phyloP scores from a whole-genome alignment of 2,329 filamentous ascomycete genomes.

The Xylariaceae sp. region DNA sequence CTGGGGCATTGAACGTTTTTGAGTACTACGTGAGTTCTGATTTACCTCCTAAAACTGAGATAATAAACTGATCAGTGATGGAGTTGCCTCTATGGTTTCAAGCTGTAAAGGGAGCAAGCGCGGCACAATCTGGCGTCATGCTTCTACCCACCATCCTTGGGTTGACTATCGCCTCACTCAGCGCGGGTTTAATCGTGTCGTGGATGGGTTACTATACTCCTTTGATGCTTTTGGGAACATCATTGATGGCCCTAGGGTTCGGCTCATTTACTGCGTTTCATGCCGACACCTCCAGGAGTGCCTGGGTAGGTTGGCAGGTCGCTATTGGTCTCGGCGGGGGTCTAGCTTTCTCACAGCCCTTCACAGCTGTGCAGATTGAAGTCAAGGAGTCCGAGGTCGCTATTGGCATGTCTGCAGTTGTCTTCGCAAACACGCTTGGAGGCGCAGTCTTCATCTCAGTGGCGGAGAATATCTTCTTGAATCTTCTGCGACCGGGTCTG shows the following conservation, averaged over 20 bases:
- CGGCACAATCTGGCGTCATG: constrained; percentile 6
- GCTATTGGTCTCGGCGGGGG: constrained; percentile 10
- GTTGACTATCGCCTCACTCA: constrained; percentile 7
- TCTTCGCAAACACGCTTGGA: constrained; percentile 10
- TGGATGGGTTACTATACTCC: constrained; percentile 12
- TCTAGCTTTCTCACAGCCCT: constrained; percentile 8
- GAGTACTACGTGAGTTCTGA: too few species aligned
- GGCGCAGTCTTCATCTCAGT: constrained; percentile 8
- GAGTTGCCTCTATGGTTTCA: constrained; percentile 16
- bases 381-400: constrained; percentile 5
- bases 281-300: not conserved
- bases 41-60: too few species aligned
- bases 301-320: constrained; percentile 12
- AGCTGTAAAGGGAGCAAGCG: constrained; percentile 12
- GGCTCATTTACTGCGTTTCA: constrained; percentile 11
- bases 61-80: too few species aligned
- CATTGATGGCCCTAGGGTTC: constrained; percentile 11
- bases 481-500: constrained; percentile 6
- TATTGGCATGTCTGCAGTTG: constrained; percentile 4
- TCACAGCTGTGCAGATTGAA: constrained; percentile 7
- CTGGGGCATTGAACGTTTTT: too few species aligned
- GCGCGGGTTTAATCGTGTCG: constrained; percentile 9
- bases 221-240: constrained; percentile 8
- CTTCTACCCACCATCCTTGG: constrained; percentile 11
- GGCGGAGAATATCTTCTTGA: constrained; percentile 12